Percentiles rank a stretch among this genome's conserved stretches.
Evolutionary conservation across 2,329 filamentous ascomycete genomes (phyloP).

Genomic region (Anthostomella pinea): DNA sequence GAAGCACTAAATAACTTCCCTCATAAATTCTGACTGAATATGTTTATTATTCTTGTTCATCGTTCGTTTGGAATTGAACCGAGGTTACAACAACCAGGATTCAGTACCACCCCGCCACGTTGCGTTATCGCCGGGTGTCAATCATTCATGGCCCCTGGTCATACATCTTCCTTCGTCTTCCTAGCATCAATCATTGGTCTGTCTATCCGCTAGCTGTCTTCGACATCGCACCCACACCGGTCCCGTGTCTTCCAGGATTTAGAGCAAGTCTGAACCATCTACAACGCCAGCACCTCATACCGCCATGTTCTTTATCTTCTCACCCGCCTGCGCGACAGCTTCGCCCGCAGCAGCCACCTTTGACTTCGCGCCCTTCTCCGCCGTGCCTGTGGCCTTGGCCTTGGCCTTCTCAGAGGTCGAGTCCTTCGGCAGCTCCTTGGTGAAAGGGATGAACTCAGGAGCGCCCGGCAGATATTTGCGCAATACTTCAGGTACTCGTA

Average conservation of each 20-base stretch:
- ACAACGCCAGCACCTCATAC: conserved; percentile 12
- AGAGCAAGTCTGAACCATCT: neutral
- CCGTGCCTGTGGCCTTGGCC: conserved; percentile 38
- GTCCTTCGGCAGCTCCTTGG: conserved; percentile 75
- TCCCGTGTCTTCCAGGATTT: conserved; percentile 2
- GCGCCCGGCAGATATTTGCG: conserved; percentile 87
- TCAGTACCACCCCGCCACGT: too few relatives aligned
- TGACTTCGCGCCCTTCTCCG: conserved; percentile 24
- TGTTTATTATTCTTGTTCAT: too few relatives aligned
- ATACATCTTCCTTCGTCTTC: too few relatives aligned
- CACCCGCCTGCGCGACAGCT: conserved; percentile 22
- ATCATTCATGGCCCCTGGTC: too few relatives aligned
- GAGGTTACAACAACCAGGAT: too few relatives aligned
- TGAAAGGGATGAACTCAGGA: conserved; percentile 85
- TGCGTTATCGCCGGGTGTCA: too few relatives aligned
- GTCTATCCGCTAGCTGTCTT: too few relatives aligned
- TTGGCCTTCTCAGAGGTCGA: conserved; percentile 58
- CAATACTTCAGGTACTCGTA: conserved; percentile 71
- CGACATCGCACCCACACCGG: too few relatives aligned
- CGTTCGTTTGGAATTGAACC: too few relatives aligned
- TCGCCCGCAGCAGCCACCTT: conserved; percentile 24
- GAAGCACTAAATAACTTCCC: too few relatives aligned
- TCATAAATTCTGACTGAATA: too few relatives aligned
- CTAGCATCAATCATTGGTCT: too few relatives aligned
- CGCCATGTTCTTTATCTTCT: conserved; percentile 27